Evolutionary conservation across 2,329 filamentous ascomycete species (phyloP), one percentile per base, ranked within the genome.

Genomic region (Emericellopsis cladophorae): DNA sequence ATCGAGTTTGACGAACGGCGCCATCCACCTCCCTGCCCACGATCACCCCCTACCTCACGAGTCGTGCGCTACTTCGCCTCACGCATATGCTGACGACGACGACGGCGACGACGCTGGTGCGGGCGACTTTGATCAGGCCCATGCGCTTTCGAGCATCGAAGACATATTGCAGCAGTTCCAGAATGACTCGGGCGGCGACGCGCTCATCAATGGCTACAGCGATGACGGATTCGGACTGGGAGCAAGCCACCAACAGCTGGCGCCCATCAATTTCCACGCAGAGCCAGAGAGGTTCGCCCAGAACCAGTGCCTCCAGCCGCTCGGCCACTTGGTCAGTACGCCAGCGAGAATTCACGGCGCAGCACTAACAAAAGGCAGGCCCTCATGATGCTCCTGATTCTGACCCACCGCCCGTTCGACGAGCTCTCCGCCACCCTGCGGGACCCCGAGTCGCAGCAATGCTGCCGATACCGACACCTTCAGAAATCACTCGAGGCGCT

Each of bases 321-420:
- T 67, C 23, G 61, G 60, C 10, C 65, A 62, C 46, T 46, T 65
- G 48, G 64, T 67, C 54, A 45, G 62, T 56, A 42, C 39, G 26
- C 26, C 26, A 29, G 8, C 12, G 26, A 7, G 26, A 29, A 3
- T 12, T 7, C 3, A 12, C 26, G 26, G 12, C 3, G 7, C 26
- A 9, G 26, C 4, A 29, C 26, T 29, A 29, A 29, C 26, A 29
- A 12, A 29, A 12, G 9, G 26, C 26, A 29, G 26, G 26, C 26
- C 26, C 34, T 16, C 40, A 45, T 49, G 34, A 48, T 61, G 23
- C 53, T 65, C 36, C 53, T 63, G 36, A 49, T 63, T 9, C 46
- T 65, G 36, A 56, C 59, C 24, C 60, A 64, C 39, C 49, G 54
- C 36, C 54, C 60, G 2, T 55, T 60, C 42, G 56, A 64, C 37